These are phyloP conservation scores for Stachybotrys echinatus DNA, from an alignment of 2,329 filamentous ascomycete genomes.

Conservation along the genomic window DNA sequence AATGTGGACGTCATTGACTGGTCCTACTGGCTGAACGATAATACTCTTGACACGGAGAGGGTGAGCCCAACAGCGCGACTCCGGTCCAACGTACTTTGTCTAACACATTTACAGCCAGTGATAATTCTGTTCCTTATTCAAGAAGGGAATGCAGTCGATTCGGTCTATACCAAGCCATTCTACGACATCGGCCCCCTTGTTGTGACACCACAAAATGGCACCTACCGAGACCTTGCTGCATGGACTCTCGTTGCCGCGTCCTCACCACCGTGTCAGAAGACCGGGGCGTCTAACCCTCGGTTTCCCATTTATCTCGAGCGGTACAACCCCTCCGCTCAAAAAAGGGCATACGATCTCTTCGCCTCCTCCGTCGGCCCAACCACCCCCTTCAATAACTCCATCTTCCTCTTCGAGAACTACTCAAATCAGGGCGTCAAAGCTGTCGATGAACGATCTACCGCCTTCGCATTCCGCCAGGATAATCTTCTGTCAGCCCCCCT, in stretches of 20 bases:
- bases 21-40: slow-evolving; percentile 12
- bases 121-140: slow-evolving; percentile 34
- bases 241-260: slow-evolving; percentile 31
- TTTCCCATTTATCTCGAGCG: slow-evolving; percentile 36
- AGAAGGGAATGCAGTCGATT: slow-evolving; percentile 27
- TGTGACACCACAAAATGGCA: slow-evolving; percentile 17
- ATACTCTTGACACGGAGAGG: slow-evolving; percentile 8
- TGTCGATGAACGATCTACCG: slow-evolving; percentile 26
- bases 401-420: slow-evolving; percentile 53
- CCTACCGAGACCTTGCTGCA: slow-evolving; percentile 36
- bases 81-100: background rate
- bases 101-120: slow-evolving; percentile 23
- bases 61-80: background rate
- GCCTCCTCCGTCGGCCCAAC: slow-evolving; percentile 8
- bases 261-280: slow-evolving; percentile 33
- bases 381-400: slow-evolving; percentile 12
- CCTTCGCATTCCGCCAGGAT: slow-evolving; percentile 37
- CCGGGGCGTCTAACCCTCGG: slow-evolving; percentile 27
- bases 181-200: slow-evolving; percentile 30
- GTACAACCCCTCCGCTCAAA: slow-evolving; percentile 24
- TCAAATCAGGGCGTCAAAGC: slow-evolving; percentile 35
- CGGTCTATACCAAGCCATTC: slow-evolving; percentile 33
- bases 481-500: slow-evolving; percentile 3
- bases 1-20: slow-evolving; percentile 9
- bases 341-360: slow-evolving; percentile 24